Percentiles rank a stretch among this genome's conserved stretches.
Evolutionary conservation across 2,329 filamentous ascomycete genomes (phyloP).

Genomic region (Penicillium sp.): DNA sequence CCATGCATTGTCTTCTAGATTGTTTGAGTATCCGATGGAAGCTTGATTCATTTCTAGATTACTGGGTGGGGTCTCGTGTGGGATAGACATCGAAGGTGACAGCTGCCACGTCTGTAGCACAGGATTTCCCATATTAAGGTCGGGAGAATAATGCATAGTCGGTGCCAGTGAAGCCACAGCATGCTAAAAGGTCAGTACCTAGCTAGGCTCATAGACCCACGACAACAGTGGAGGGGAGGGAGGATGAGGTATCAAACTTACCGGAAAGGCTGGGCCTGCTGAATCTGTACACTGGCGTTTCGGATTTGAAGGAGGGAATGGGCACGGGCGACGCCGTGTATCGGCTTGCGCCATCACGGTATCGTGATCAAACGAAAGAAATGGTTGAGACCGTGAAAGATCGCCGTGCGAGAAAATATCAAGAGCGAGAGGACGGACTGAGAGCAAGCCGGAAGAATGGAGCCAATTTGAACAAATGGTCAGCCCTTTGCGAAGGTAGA

Average conservation of each 20-base stretch:
- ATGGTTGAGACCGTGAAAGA: neutral
- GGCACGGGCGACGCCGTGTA: neutral
- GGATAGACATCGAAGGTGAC: neutral
- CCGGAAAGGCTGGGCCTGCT: neutral
- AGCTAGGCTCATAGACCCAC: neutral
- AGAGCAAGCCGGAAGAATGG: neutral
- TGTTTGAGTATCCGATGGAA: too few relatives aligned
- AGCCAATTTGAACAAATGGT: neutral
- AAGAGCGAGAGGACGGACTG: neutral
- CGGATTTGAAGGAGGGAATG: neutral
- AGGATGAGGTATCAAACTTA: neutral
- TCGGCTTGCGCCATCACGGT: neutral
- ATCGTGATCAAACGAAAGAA: neutral
- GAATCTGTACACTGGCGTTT: neutral
- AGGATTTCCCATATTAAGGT: neutral
- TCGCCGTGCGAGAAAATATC: neutral
- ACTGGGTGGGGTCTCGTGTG: neutral
- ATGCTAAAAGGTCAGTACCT: neutral
- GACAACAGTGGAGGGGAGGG: neutral
- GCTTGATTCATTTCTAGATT: neutral
- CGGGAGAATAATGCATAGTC: neutral
- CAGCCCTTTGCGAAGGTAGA: neutral
- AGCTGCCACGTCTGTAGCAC: neutral
- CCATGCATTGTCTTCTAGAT: too few relatives aligned
- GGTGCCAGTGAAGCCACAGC: neutral